These are phyloP conservation scores for Aspergillus puulaauensis DNA, from an alignment of 2,329 filamentous ascomycete species.

Conservation along the genomic window DNA sequence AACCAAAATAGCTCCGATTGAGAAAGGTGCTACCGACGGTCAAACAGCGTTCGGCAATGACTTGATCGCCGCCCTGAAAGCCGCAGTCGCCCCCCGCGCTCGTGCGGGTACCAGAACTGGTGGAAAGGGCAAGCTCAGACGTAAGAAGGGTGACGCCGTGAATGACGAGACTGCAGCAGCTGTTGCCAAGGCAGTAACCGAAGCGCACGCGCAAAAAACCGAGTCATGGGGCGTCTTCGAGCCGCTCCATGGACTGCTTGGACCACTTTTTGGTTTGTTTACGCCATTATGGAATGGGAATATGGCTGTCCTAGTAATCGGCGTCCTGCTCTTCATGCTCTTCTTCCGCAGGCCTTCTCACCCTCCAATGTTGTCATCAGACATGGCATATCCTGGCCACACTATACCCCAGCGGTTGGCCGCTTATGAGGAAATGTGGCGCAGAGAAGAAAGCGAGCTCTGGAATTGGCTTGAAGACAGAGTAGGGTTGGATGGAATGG, in stretches of 20 bases:
- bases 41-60: slow-evolving; percentile 81
- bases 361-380: slow-evolving; percentile 35
- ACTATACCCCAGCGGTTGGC: slow-evolving; percentile 65
- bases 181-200: slow-evolving; percentile 45
- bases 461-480: slow-evolving; percentile 94
- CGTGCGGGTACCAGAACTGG: slow-evolving; percentile 51
- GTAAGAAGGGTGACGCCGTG: slow-evolving; percentile 56
- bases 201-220: slow-evolving; percentile 37
- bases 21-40: slow-evolving; percentile 90
- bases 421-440: slow-evolving; percentile 93
- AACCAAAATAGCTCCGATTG: slow-evolving; percentile 72
- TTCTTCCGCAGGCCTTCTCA: slow-evolving; percentile 61
- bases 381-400: slow-evolving; percentile 40
- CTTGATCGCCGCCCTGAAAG: slow-evolving; percentile 71
- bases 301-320: slow-evolving; percentile 71
- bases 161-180: slow-evolving; percentile 40
- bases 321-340: slow-evolving; percentile 69
- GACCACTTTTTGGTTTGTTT: slow-evolving; percentile 68
- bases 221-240: slow-evolving; percentile 79
- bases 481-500: slow-evolving; percentile 65
- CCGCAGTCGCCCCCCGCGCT: slow-evolving; percentile 67
- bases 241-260: slow-evolving; percentile 67
- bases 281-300: slow-evolving; percentile 73
- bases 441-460: slow-evolving; percentile 78
- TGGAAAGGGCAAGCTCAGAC: slow-evolving; percentile 58